phyloP scores from a whole-genome alignment of 2,329 filamentous ascomycete species.

The Aspergillus pseudotamarii region DNA sequence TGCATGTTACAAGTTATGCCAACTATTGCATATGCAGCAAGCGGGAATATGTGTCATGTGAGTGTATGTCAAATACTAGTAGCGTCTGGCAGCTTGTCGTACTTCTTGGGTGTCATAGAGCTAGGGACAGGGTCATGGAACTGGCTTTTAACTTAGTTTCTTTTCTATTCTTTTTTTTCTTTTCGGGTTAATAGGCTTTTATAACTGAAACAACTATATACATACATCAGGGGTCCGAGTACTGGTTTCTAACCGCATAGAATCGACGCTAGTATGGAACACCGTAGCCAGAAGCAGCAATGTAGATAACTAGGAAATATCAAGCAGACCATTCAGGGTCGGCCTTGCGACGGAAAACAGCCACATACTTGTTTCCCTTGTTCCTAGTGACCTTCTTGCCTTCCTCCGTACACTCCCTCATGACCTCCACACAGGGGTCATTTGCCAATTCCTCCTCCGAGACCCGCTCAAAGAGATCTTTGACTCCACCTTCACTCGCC shows the following conservation, averaged over 20 bases:
- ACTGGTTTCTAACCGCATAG: neutral
- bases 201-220: neutral
- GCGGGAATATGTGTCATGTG: constrained; percentile 8
- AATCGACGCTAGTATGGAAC: neutral
- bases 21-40: constrained; percentile 13
- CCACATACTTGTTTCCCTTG: constrained; percentile 86
- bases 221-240: neutral
- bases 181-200: neutral
- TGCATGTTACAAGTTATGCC: neutral
- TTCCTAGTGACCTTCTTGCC: constrained; percentile 95
- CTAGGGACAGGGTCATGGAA: neutral
- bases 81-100: neutral
- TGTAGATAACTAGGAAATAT: neutral
- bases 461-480: constrained; percentile 73
- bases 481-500: constrained; percentile 62
- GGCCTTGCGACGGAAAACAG: constrained; percentile 77
- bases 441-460: constrained; percentile 56
- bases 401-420: constrained; percentile 85
- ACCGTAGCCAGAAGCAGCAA: neutral
- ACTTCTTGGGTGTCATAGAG: neutral
- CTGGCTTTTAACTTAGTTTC: neutral
- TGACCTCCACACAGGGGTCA: constrained; percentile 63
- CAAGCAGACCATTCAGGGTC: constrained; percentile 70
- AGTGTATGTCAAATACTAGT: neutral
- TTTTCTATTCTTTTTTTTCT: neutral